Evolutionary conservation across 441 rosid genomes (phyloP).

Genomic region (Dalechampia spathulata): DNA sequence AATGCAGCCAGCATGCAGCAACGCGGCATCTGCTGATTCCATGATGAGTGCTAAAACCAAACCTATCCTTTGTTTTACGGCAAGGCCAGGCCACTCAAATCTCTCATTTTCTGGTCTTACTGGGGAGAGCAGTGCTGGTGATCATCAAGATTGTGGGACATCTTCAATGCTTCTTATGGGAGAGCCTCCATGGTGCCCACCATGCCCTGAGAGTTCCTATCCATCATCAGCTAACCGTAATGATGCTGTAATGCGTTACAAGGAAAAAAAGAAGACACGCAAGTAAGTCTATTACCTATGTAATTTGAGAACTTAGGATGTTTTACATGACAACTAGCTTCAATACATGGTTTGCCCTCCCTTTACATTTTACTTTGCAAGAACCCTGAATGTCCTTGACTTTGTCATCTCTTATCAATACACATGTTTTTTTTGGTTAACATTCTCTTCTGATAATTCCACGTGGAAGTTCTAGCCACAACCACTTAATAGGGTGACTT

Average conservation of each 20-base stretch:
- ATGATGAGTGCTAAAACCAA: constrained; percentile 82
- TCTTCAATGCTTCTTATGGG: constrained; percentile 72
- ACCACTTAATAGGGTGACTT: too few species aligned
- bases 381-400: not conserved
- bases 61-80: constrained; percentile 57
- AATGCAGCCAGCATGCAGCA: constrained; percentile 68
- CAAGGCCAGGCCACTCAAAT: constrained; percentile 49
- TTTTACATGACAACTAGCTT: not conserved
- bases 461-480: too few species aligned
- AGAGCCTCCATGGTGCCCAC: constrained; percentile 91
- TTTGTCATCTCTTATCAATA: not conserved
- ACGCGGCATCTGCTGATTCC: constrained; percentile 71
- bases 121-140: constrained; percentile 74
- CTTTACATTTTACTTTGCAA: not conserved
- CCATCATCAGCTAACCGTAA: constrained; percentile 54
- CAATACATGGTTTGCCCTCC: not conserved
- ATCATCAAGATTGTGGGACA: constrained; percentile 92
- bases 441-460: too few species aligned
- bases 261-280: constrained; percentile 93
- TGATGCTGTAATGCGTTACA: constrained; percentile 92
- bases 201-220: constrained; percentile 48
- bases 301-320: not conserved
- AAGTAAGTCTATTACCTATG: constrained; percentile 43
- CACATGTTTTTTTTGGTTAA: too few species aligned
- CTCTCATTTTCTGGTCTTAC: constrained; percentile 91